Evolutionary conservation across 129 eudicot genomes (phyloP).

Genomic region (Gnaphalium uliginosum): DNA sequence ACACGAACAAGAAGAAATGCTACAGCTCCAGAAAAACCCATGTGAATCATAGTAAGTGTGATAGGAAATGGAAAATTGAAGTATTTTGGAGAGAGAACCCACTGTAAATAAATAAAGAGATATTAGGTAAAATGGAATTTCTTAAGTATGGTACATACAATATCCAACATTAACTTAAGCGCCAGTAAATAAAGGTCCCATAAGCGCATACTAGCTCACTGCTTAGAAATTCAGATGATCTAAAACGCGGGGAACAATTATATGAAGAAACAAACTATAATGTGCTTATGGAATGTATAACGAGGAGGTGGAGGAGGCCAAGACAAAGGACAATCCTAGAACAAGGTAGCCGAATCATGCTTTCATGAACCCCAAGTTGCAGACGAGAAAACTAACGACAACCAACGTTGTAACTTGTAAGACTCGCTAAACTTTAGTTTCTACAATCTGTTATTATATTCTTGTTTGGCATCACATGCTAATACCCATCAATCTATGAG

Average conservation of each 20-base stretch:
- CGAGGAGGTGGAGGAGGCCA: background rate
- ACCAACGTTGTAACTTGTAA: background rate
- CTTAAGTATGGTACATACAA: background rate
- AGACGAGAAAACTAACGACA: background rate
- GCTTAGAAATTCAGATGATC: background rate
- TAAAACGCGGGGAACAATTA: background rate
- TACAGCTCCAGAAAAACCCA: slow-evolving; percentile 95
- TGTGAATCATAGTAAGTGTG: slow-evolving; percentile 97
- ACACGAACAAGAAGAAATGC: slow-evolving; percentile 92
- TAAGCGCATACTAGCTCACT: background rate
- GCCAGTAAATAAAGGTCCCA: background rate
- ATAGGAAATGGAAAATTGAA: slow-evolving; percentile 94
- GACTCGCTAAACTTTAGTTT: background rate
- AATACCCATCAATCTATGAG: background rate
- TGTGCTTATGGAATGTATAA: background rate
- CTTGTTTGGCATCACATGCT: background rate
- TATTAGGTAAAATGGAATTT: too few species aligned
- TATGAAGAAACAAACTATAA: background rate
- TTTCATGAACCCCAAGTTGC: background rate
- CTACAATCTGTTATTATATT: too few species aligned
- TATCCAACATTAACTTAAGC: background rate
- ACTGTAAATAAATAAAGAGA: slow-evolving; percentile 49
- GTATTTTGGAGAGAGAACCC: slow-evolving; percentile 99
- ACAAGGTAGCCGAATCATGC: background rate
- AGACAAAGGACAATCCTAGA: background rate